Percentiles rank a stretch among this genome's conserved stretches.
These are phyloP conservation scores for Pseudogymnoascus sp. DNA, from an alignment of 2,329 filamentous ascomycete genomes.

Conservation along the genomic window DNA sequence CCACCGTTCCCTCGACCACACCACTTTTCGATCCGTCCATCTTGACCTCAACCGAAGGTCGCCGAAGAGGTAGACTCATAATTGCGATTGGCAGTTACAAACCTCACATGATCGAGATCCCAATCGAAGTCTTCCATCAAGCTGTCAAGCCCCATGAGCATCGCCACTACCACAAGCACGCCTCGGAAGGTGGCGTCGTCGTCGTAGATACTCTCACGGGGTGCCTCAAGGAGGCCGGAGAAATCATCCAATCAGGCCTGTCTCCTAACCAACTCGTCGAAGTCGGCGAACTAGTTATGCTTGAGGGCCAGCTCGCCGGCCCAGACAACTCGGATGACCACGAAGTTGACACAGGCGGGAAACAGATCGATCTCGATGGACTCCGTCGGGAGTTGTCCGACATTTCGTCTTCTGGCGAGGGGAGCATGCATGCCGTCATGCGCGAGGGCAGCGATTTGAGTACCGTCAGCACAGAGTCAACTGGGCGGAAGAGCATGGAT, in stretches of 20 bases:
- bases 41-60: constrained; percentile 63
- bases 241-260: constrained; percentile 73
- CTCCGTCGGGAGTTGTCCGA: neutral
- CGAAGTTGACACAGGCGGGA: neutral
- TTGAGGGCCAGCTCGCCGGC: constrained; percentile 31
- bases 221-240: constrained; percentile 75
- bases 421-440: neutral
- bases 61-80: constrained; percentile 64
- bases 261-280: constrained; percentile 73
- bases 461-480: neutral
- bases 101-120: constrained; percentile 74
- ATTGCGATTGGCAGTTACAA: constrained; percentile 65
- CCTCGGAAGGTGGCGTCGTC: constrained; percentile 56
- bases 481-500: neutral
- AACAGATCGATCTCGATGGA: neutral
- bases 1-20: constrained; percentile 69
- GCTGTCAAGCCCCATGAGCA: constrained; percentile 48
- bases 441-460: neutral
- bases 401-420: neutral
- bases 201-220: constrained; percentile 73
- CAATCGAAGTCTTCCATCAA: constrained; percentile 65
- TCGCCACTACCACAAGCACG: constrained; percentile 60
- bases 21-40: constrained; percentile 69
- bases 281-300: constrained; percentile 70
- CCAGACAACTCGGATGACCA: neutral